These are phyloP conservation scores for Plasmodium falciparum DNA, from an alignment of 169 alveolate species.

Conservation along the genomic window DNA sequence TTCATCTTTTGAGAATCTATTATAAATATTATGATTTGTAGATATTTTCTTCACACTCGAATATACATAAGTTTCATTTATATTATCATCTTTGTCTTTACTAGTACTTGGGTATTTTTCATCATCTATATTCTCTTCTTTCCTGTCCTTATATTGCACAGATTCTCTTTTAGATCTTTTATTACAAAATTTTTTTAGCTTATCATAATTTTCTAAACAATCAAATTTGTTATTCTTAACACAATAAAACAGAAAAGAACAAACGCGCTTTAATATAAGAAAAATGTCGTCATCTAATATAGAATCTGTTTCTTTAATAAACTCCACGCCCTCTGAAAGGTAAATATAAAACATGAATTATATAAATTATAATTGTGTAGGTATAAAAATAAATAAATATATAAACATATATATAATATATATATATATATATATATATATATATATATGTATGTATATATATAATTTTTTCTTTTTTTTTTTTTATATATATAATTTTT, in stretches of 20 bases:
- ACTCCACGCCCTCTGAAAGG: constrained; percentile 37
- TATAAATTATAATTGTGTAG: background rate
- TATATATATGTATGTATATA: background rate
- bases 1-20: background rate
- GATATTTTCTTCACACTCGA: no score
- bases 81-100: background rate
- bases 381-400: background rate
- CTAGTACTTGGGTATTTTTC: background rate
- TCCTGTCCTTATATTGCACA: background rate
- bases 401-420: background rate
- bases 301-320: constrained; percentile 80
- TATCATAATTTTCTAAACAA: constrained; percentile 23
- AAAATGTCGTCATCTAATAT: constrained; percentile 85
- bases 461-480: background rate
- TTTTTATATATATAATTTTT: background rate
- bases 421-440: background rate
- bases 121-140: background rate
- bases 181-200: background rate
- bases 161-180: background rate
- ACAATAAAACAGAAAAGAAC: constrained; percentile 79
- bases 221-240: constrained; percentile 59
- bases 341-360: background rate
- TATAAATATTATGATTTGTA: background rate
- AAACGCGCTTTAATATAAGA: constrained; percentile 79
- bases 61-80: background rate